Base-by-base conservation (phyloP, 352 stramenopile species). In the Globisporangium okanoganense region DNA sequence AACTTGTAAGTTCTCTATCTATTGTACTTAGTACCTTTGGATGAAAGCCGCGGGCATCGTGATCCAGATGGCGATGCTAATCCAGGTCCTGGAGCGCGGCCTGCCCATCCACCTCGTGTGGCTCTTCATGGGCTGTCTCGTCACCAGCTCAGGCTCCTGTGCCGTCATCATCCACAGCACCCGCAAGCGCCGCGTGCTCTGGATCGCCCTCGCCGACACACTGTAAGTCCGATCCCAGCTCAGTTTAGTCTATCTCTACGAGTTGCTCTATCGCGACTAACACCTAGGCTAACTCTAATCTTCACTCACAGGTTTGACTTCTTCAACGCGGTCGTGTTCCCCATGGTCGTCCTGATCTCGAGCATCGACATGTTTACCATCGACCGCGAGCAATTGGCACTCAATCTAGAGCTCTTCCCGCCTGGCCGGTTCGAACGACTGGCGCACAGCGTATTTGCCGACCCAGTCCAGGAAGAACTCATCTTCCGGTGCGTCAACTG, bases 331-430 rank as follows among this genome's bases (percentile, higher is more conserved):
- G 52, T 82, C 22, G 57, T 61, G 1, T 82, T 70, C 35, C 75
- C 73, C 0, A 67, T 82, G 22, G 20, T 71, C n/a, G 59, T 72
- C 3, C 40, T 78, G 5, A 3, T 68, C 5, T 77, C 78, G 31
- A 72, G 70, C 25, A 40, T 78, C 10, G 59, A 45, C 2, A 64
- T 61, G 4, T 78, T 85, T n/a, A 56, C 51, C 13, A 69, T 80
- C 44, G 64, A 73, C 20, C 64, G 62, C 3, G 54, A 65, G 13
- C 65, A 69, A 10, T 62, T 71, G 8, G 69, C 36, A 8, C 72
- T 80, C 54, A 82, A 80, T 58, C 27, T 62, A 4, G 60, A 71
- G 22, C 29, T 71, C 1, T 82, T 77, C 27, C 72, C 72, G 0
- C 25, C 61, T 1, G 67, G 60, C 0, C 59, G 49, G 13, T 78